Percentiles rank a stretch among this genome's conserved stretches.
phyloP scores from a whole-genome alignment of 768 basidiomycete species.

The Guyanaporus albipodus region DNA sequence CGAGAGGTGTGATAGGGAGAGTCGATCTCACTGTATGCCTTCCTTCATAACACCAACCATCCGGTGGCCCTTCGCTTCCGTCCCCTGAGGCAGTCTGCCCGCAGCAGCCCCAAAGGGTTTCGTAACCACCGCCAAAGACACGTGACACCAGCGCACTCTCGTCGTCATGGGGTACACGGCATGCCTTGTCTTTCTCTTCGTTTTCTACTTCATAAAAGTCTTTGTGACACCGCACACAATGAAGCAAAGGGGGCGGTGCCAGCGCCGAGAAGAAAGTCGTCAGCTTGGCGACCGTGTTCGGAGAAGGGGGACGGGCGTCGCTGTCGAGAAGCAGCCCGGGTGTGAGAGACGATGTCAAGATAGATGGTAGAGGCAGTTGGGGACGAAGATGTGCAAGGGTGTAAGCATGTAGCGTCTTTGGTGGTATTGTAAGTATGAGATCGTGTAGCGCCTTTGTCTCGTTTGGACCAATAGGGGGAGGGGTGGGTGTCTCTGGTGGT shows the following conservation, averaged over 20 bases:
- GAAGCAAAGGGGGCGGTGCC: conserved; percentile 61
- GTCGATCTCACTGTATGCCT: conserved; percentile 53
- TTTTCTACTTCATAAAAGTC: conserved; percentile 71
- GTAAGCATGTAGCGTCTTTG: conserved; percentile 64
- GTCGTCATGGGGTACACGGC: conserved; percentile 72
- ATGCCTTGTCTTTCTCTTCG: conserved; percentile 52
- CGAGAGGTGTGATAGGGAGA: background rate
- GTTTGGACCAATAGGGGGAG: conserved; percentile 37
- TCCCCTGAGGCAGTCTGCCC: conserved; percentile 67
- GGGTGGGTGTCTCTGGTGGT: conserved; percentile 29
- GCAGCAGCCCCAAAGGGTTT: conserved; percentile 72
- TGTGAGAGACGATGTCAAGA: conserved; percentile 10
- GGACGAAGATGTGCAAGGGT: conserved; percentile 47
- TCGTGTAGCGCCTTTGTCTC: conserved; percentile 44
- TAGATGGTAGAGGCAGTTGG: background rate
- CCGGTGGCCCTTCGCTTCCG: conserved; percentile 78
- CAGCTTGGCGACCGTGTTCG: conserved; percentile 43
- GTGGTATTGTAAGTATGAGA: conserved; percentile 56
- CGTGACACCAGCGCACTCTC: conserved; percentile 74
- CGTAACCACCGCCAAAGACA: conserved; percentile 40
- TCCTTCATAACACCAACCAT: conserved; percentile 86
- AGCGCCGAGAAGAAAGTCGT: conserved; percentile 59
- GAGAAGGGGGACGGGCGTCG: conserved; percentile 25
- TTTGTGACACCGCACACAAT: conserved; percentile 75
- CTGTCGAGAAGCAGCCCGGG: conserved; percentile 10